Evolutionary conservation across 805 yeast species (phyloP).

Genomic region (Saturnispora galanensis): DNA sequence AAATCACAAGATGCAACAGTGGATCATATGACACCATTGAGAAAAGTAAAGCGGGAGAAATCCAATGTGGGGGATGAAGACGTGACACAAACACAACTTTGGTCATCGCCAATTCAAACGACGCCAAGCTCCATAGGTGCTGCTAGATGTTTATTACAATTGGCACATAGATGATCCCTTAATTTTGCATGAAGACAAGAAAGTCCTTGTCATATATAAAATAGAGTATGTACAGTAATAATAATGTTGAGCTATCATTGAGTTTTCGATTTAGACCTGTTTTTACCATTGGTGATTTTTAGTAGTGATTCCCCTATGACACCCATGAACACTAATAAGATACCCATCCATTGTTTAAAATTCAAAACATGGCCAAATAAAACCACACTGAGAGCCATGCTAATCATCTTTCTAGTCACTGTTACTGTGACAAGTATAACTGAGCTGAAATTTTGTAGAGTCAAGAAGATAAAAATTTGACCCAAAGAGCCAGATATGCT

Average conservation of each 20-base stretch:
- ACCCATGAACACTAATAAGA: constrained; percentile 72
- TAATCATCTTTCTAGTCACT: constrained; percentile 91
- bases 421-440: constrained; percentile 83
- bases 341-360: constrained; percentile 67
- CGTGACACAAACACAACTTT: constrained; percentile 17
- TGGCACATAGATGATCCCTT: constrained; percentile 27
- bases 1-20: constrained; percentile 7
- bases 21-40: constrained; percentile 6
- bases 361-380: constrained; percentile 73
- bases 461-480: constrained; percentile 84
- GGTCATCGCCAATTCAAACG: constrained; percentile 31
- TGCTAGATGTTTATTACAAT: constrained; percentile 34
- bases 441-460: constrained; percentile 78
- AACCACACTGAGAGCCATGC: constrained; percentile 83
- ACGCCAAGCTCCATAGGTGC: constrained; percentile 42
- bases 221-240: background rate
- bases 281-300: constrained; percentile 24
- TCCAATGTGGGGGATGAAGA: constrained; percentile 10
- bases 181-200: no score
- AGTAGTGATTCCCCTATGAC: constrained; percentile 67
- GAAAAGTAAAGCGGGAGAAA: constrained; percentile 5
- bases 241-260: background rate
- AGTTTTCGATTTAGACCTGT: background rate
- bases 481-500: constrained; percentile 83
- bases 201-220: background rate